Conservation (phyloP, 306 rosid species). For the Neltuma alba region DNA sequence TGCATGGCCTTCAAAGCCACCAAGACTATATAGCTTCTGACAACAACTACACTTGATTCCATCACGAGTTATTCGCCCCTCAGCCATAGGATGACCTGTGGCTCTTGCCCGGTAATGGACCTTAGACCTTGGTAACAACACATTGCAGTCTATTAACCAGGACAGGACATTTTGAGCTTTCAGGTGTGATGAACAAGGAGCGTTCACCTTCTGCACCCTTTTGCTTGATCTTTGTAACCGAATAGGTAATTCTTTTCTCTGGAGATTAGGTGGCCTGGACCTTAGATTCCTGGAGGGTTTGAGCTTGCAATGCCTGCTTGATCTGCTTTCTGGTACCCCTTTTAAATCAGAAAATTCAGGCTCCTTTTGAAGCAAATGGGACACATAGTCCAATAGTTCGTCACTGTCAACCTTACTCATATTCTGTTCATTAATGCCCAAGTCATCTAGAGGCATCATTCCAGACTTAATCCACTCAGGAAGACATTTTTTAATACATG, state of each 20-base stretch:
- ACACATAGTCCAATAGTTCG: slow-evolving; percentile 30
- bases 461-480: slow-evolving; percentile 27
- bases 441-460: slow-evolving; percentile 32
- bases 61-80: slow-evolving; percentile 63
- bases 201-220: slow-evolving; percentile 55
- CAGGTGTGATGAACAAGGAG: slow-evolving; percentile 46
- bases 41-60: slow-evolving; percentile 93
- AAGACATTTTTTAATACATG: slow-evolving; percentile 36
- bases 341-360: slow-evolving; percentile 32
- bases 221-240: slow-evolving; percentile 58
- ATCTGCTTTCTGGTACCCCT: slow-evolving; percentile 30
- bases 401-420: slow-evolving; percentile 30
- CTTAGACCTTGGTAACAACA: slow-evolving; percentile 70
- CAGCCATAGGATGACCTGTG: slow-evolving; percentile 30
- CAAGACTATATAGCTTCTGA: slow-evolving; percentile 44
- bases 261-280: slow-evolving; percentile 34
- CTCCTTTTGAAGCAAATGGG: slow-evolving; percentile 43
- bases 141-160: slow-evolving; percentile 79
- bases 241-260: slow-evolving; percentile 31
- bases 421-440: slow-evolving; percentile 29
- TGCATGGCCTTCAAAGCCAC: slow-evolving; percentile 62
- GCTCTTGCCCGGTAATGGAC: slow-evolving; percentile 50
- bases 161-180: slow-evolving; percentile 69
- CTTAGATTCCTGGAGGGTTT: slow-evolving; percentile 35
- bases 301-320: slow-evolving; percentile 35